Conservation (phyloP, 2,329 filamentous ascomycete species). For the Aureobasidium lini region DNA sequence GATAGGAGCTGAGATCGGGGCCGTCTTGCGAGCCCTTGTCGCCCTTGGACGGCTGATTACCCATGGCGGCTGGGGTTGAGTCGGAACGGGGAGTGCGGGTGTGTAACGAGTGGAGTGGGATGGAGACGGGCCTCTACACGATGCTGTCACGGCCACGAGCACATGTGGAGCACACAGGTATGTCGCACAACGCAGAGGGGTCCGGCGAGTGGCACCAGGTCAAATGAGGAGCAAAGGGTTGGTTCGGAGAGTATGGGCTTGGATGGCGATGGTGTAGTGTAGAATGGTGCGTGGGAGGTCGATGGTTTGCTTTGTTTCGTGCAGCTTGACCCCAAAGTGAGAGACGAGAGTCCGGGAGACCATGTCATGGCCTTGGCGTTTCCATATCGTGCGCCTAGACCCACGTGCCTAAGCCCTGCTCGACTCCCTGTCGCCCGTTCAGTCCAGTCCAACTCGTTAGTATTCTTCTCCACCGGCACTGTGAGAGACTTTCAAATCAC, state of each 20-base stretch:
- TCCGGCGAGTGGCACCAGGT: background rate
- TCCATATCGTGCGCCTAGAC: too few relatives aligned
- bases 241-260: background rate
- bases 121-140: slow-evolving; percentile 27
- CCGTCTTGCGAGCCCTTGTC: slow-evolving; percentile 38
- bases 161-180: slow-evolving; percentile 10
- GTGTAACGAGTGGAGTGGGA: slow-evolving; percentile 1
- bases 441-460: too few relatives aligned
- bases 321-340: background rate
- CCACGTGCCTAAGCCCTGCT: too few relatives aligned
- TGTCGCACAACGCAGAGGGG: background rate
- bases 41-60: slow-evolving; percentile 65
- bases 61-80: slow-evolving; percentile 46
- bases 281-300: background rate
- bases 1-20: slow-evolving; percentile 72
- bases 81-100: slow-evolving; percentile 1
- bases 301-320: background rate
- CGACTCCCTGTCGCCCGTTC: too few relatives aligned
- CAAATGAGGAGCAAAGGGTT: background rate
- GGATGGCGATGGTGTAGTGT: background rate
- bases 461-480: too few relatives aligned
- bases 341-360: background rate
- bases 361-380: background rate
- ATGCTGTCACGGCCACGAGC: slow-evolving; percentile 41
- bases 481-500: slow-evolving; percentile 7